Evolutionary conservation across 2,329 filamentous ascomycete genomes (phyloP).

Genomic region (Aspergillus melleus): DNA sequence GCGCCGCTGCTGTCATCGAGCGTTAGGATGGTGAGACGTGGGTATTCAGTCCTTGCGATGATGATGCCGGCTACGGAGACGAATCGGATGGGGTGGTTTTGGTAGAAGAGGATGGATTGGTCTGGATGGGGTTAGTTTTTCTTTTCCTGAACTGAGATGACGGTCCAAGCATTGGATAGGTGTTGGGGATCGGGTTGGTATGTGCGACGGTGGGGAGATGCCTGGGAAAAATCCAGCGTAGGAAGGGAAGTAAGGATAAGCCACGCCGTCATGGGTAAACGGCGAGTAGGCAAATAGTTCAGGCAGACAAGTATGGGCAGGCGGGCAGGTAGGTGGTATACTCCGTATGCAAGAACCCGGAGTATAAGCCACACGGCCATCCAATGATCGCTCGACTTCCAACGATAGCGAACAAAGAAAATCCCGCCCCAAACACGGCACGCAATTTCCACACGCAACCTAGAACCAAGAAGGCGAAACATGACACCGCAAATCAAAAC

Average conservation of each 20-base stretch:
- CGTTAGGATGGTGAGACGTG: conserved; percentile 53
- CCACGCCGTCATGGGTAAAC: not conserved
- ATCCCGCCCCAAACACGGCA: not conserved
- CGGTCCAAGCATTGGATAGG: no score
- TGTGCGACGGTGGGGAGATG: not conserved
- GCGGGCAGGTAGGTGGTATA: not conserved
- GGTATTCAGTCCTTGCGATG: conserved; percentile 59
- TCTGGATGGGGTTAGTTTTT: conserved; percentile 34
- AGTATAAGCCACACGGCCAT: not conserved
- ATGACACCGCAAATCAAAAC: no score
- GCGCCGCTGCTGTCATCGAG: conserved; percentile 63
- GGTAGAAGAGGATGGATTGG: conserved; percentile 62
- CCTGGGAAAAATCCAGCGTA: not conserved
- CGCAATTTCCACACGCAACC: not conserved
- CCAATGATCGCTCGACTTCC: not conserved
- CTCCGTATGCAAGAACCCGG: not conserved
- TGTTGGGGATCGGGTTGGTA: no score
- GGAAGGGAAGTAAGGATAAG: not conserved
- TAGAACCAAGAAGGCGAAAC: not conserved
- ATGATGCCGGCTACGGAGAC: conserved; percentile 70
- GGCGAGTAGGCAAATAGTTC: not conserved
- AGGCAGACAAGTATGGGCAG: not conserved
- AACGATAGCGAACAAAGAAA: not conserved
- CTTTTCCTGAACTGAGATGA: not conserved
- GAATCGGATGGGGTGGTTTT: conserved; percentile 76